Evolutionary conservation across 1,284 basidiomycete species (phyloP).

Genomic region (Sporisorium exsertum): DNA sequence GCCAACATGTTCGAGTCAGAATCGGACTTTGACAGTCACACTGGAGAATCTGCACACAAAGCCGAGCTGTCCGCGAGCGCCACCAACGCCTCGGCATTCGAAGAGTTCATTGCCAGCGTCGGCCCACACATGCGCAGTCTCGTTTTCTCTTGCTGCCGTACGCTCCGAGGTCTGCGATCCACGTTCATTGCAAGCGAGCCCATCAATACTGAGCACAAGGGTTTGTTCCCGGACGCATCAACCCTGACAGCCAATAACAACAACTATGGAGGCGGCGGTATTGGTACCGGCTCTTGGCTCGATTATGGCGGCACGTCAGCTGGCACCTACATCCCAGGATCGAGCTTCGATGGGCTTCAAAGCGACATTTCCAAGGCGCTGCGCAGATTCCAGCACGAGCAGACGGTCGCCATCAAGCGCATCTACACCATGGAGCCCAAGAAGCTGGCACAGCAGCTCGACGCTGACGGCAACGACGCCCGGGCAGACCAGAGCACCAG

Average conservation of each 20-base stretch:
- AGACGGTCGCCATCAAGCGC: conserved; percentile 61
- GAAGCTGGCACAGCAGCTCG: conserved; percentile 15
- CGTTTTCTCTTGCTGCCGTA: conserved; percentile 58
- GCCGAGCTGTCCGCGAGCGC: not conserved
- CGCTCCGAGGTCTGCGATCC: conserved; percentile 42
- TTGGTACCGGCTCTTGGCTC: conserved; percentile 29
- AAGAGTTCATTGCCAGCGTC: conserved; percentile 56
- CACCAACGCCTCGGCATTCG: conserved; percentile 40
- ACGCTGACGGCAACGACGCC: not conserved
- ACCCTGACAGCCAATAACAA: conserved; percentile 7
- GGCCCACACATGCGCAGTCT: conserved; percentile 66
- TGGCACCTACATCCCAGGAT: conserved; percentile 31
- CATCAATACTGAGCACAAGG: conserved; percentile 7
- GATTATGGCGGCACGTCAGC: conserved; percentile 19
- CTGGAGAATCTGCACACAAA: not conserved
- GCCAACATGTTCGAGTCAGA: conserved; percentile 29
- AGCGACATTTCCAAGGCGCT: conserved; percentile 52
- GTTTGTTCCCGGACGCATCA: conserved; percentile 5
- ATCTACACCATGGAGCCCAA: conserved; percentile 63
- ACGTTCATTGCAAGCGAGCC: conserved; percentile 45
- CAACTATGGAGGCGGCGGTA: conserved; percentile 5
- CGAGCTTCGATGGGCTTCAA: conserved; percentile 50
- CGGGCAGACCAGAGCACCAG: not conserved
- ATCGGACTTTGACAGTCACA: not conserved
- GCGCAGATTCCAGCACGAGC: conserved; percentile 59